phyloP scores from a whole-genome alignment of 1,284 basidiomycete species.

The Moniliophthora roreri region DNA sequence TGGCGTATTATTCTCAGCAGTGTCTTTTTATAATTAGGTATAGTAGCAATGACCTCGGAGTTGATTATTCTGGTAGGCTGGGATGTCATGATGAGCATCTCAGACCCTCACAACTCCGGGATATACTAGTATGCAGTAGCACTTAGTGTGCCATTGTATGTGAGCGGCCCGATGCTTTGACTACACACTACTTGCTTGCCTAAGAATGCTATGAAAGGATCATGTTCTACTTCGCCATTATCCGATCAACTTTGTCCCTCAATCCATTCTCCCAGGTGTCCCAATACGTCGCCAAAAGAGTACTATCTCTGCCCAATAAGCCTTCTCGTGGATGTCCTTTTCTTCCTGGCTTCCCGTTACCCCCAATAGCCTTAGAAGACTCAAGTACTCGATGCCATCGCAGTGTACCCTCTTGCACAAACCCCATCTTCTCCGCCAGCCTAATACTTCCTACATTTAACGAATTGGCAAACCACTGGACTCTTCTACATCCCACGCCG shows the following conservation, averaged over 20 bases:
- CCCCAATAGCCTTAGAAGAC: constrained; percentile 30
- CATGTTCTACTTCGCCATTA: constrained; percentile 27
- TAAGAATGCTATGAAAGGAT: too few species aligned
- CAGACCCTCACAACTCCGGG: too few species aligned
- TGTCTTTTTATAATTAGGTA: too few species aligned
- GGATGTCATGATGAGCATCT: too few species aligned
- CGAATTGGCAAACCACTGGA: constrained; percentile 59
- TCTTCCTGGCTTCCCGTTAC: constrained; percentile 31
- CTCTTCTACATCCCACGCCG: constrained; percentile 61
- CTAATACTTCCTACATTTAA: constrained; percentile 49
- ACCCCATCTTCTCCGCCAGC: constrained; percentile 60
- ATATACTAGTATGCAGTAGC: too few species aligned
- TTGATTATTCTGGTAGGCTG: too few species aligned
- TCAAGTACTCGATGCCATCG: constrained; percentile 54
- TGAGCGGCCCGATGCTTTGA: too few species aligned
- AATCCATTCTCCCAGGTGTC: constrained; percentile 61
- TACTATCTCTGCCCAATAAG: constrained; percentile 45
- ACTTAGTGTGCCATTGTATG: too few species aligned
- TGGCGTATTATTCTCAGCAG: too few species aligned
- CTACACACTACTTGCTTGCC: too few species aligned
- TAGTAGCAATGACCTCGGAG: too few species aligned
- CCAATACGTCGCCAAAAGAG: constrained; percentile 52
- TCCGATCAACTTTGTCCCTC: constrained; percentile 39
- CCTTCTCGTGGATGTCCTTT: constrained; percentile 38
- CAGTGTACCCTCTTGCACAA: constrained; percentile 52